phyloP scores from a whole-genome alignment of 2,329 filamentous ascomycete species.

The Arachnomyces sp. region DNA sequence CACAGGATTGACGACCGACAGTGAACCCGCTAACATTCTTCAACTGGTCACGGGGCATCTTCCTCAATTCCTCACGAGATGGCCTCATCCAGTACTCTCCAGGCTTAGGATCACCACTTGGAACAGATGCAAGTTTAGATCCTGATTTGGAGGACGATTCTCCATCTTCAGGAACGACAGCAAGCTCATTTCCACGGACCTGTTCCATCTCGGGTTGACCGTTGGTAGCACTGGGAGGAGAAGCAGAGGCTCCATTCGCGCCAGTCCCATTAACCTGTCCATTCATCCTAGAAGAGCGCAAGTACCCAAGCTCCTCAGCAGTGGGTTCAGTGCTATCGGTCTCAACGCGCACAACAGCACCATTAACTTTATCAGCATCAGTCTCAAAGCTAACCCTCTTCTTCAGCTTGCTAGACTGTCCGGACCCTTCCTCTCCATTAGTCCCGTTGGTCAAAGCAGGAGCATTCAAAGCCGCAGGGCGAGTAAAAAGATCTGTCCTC shows the following conservation, averaged over 20 bases:
- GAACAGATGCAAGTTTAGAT: constrained; percentile 22
- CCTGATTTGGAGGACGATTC: constrained; percentile 30
- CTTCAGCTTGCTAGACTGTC: constrained; percentile 40
- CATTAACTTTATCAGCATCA: constrained; percentile 39
- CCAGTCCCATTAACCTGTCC: constrained; percentile 37
- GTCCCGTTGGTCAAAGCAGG: constrained; percentile 31
- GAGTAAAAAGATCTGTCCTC: constrained; percentile 54
- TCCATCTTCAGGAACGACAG: constrained; percentile 68
- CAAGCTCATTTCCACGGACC: constrained; percentile 64
- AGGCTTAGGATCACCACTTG: constrained; percentile 44
- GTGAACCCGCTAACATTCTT: constrained; percentile 65
- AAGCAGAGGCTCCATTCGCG: constrained; percentile 14
- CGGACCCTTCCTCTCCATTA: constrained; percentile 43
- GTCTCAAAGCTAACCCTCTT: constrained; percentile 93
- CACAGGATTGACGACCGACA: constrained; percentile 74
- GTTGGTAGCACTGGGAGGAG: constrained; percentile 23
- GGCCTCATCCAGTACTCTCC: constrained; percentile 87
- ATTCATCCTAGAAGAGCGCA: constrained; percentile 47
- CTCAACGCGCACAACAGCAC: constrained; percentile 47
- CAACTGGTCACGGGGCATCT: constrained; percentile 72
- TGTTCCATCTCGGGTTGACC: constrained; percentile 59
- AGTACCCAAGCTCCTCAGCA: constrained; percentile 51
- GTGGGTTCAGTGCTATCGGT: constrained; percentile 44
- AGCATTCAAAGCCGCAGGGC: constrained; percentile 28
- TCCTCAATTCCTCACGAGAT: constrained; percentile 61